Evolutionary conservation across 2,329 filamentous ascomycete genomes (phyloP).

Genomic region (Monilinia vaccinii-corymbosi): DNA sequence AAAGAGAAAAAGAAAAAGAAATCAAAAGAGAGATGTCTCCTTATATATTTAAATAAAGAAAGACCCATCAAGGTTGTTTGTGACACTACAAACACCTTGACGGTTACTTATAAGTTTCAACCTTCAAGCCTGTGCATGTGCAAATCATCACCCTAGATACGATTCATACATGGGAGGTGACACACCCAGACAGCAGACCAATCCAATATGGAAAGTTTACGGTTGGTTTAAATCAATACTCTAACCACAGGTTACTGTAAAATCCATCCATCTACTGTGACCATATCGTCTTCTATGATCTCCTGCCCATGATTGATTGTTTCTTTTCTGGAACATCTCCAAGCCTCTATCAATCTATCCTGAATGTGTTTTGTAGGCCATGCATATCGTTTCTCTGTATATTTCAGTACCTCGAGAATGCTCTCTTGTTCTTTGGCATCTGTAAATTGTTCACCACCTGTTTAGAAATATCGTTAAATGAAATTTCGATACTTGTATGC

Average conservation of each 20-base stretch:
- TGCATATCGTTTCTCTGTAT: conserved; percentile 25
- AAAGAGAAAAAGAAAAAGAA: too few species aligned
- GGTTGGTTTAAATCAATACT: not conserved
- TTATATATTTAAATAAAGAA: too few species aligned
- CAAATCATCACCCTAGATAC: too few species aligned
- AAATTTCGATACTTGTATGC: not conserved
- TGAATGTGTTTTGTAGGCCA: conserved; percentile 31
- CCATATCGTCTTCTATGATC: not conserved
- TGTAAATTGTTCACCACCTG: conserved; percentile 27
- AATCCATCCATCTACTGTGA: not conserved
- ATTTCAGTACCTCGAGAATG: conserved; percentile 24
- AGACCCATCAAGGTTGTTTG: too few species aligned
- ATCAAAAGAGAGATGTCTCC: too few species aligned
- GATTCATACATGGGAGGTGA: too few species aligned
- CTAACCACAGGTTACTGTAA: not conserved
- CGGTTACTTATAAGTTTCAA: too few species aligned
- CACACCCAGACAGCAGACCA: too few species aligned
- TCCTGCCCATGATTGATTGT: not conserved
- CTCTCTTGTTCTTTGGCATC: conserved; percentile 25
- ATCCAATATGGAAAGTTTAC: too few species aligned
- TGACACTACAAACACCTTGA: too few species aligned
- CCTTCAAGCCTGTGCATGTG: too few species aligned
- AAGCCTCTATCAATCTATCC: conserved; percentile 27
- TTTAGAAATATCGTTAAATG: not conserved
- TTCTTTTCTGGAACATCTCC: conserved; percentile 22